Evolutionary conservation across 202 grass and related monocot genomes (phyloP).

Genomic region (Schoenoplectus triqueter): DNA sequence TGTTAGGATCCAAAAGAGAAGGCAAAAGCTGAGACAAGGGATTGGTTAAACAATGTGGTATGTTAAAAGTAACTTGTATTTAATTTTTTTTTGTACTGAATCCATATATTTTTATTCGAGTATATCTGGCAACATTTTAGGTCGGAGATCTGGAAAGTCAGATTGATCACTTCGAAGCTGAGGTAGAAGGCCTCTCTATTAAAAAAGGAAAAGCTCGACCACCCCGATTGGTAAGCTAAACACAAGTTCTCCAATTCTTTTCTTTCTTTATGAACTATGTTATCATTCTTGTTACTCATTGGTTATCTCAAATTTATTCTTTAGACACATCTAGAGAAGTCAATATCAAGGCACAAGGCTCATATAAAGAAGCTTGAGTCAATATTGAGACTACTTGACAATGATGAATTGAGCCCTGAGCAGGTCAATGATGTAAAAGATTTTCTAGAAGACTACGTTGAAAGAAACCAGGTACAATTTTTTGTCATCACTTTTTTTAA

Average conservation of each 20-base stretch:
- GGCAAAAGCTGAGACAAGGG: conserved; percentile 95
- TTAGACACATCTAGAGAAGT: conserved; percentile 94
- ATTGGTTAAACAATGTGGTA: conserved; percentile 98
- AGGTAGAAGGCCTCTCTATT: conserved; percentile 95
- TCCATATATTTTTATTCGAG: conserved; percentile 35
- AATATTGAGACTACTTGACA: conserved; percentile 96
- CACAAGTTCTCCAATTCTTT: conserved; percentile 20
- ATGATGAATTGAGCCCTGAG: conserved; percentile 97
- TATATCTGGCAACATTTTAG: conserved; percentile 45
- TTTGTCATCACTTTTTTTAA: conserved; percentile 37
- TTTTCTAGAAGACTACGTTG: conserved; percentile 97
- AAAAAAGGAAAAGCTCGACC: conserved; percentile 95
- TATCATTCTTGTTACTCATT: conserved; percentile 16
- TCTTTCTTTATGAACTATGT: not conserved
- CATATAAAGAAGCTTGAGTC: conserved; percentile 98
- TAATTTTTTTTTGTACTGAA: conserved; percentile 9
- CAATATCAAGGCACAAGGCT: conserved; percentile 91
- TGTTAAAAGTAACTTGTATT: conserved; percentile 44
- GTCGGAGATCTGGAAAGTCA: conserved; percentile 96
- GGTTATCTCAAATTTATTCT: conserved; percentile 41
- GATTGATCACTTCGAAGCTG: conserved; percentile 96
- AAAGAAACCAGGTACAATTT: conserved; percentile 79
- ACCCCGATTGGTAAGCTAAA: conserved; percentile 73
- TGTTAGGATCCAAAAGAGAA: conserved; percentile 94
- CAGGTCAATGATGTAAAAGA: conserved; percentile 99